Percentiles rank a stretch among this genome's conserved stretches.
Conservation (phyloP, 768 basidiomycete species). For the Trametes cinnabarina region DNA sequence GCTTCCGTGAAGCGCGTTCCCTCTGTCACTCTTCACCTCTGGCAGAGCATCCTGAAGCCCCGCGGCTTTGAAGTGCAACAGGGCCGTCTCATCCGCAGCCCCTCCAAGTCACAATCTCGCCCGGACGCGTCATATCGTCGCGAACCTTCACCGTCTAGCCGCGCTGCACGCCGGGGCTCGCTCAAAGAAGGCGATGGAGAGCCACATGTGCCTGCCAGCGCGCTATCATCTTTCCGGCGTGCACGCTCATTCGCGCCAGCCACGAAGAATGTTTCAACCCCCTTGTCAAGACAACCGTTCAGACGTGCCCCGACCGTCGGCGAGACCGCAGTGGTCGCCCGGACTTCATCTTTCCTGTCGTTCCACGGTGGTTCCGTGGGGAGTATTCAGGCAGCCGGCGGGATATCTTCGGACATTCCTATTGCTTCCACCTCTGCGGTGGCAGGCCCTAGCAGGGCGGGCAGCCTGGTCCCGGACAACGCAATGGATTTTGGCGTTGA, state of each 20-base stretch:
- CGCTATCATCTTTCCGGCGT: constrained; percentile 62
- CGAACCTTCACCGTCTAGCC: constrained; percentile 11
- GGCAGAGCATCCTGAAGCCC: constrained; percentile 64
- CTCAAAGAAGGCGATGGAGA: constrained; percentile 2
- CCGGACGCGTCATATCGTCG: constrained; percentile 1
- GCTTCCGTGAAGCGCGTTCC: constrained; percentile 58
- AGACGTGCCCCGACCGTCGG: constrained; percentile 6
- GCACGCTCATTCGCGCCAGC: constrained; percentile 61
- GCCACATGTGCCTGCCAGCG: constrained; percentile 23
- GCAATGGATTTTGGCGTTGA: background rate
- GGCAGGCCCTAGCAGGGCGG: constrained; percentile 1
- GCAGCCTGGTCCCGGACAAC: constrained; percentile 1
- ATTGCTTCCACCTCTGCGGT: constrained; percentile 17
- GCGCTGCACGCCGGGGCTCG: constrained; percentile 4
- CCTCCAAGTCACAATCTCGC: constrained; percentile 43
- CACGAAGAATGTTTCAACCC: constrained; percentile 32
- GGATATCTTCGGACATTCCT: constrained; percentile 6
- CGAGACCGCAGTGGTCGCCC: background rate
- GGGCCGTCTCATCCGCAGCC: constrained; percentile 60
- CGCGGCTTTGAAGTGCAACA: constrained; percentile 64
- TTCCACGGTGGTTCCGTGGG: constrained; percentile 9
- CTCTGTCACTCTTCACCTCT: constrained; percentile 61
- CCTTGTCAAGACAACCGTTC: constrained; percentile 15
- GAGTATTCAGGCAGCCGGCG: constrained; percentile 7
- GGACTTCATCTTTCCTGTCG: constrained; percentile 2